These are phyloP conservation scores for Venturia aucupariae DNA, from an alignment of 2,329 filamentous ascomycete species.

Conservation along the genomic window DNA sequence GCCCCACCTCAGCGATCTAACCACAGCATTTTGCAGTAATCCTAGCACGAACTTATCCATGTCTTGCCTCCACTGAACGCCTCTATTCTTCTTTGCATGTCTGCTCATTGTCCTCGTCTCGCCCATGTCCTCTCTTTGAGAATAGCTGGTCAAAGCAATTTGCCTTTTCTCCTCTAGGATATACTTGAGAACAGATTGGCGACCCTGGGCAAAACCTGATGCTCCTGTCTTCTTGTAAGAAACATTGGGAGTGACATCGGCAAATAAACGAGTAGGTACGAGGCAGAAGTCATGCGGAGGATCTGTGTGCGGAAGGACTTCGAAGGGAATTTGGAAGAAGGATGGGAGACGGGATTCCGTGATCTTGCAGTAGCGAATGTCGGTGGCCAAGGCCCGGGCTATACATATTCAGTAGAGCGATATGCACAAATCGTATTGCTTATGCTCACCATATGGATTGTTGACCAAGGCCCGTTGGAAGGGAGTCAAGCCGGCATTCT, in stretches of 20 bases:
- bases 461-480: slow-evolving; percentile 11
- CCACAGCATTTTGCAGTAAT: slow-evolving; percentile 6
- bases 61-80: not conserved
- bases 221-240: not conserved
- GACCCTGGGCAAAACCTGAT: not conserved
- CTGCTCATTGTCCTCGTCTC: too few species aligned
- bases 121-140: not conserved
- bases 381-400: slow-evolving; percentile 10
- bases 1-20: slow-evolving; percentile 3
- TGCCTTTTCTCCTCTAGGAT: not conserved
- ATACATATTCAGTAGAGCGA: not conserved
- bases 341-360: slow-evolving; percentile 12
- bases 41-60: slow-evolving; percentile 8
- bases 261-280: not conserved
- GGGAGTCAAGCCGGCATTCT: slow-evolving; percentile 7
- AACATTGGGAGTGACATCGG: not conserved
- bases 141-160: not conserved
- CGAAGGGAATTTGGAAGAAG: slow-evolving; percentile 13
- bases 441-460: slow-evolving; percentile 12
- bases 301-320: not conserved
- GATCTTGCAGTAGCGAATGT: not conserved
- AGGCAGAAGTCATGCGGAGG: not conserved
- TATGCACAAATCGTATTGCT: too few species aligned
- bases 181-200: not conserved
- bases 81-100: too few species aligned